Evolutionary conservation across 208 protist species (phyloP), one percentile per base, ranked within the genome.

Genomic region (Acanthamoeba lugdunensis): DNA sequence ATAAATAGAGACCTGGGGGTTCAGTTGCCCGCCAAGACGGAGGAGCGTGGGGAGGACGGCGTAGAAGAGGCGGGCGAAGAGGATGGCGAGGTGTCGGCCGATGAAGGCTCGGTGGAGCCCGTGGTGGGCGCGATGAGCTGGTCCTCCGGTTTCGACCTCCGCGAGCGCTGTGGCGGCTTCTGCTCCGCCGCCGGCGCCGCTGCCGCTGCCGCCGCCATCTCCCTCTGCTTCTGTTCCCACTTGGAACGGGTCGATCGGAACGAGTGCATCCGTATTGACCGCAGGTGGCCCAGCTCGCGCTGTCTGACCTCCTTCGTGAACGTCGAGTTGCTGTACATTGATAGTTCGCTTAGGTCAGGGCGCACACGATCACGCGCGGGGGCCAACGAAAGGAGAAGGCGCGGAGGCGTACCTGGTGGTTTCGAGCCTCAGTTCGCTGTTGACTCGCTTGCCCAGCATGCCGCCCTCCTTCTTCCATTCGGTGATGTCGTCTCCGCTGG

Each of bases 241-340:
- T 79, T 79, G 16, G 71, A 79, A 11, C 71, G 71, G 4, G 71
- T 79, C 71, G 71, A 79, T 79, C 71, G 71, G 71, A 79, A 79
- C 33, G 71, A 79, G 37, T 79, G 71, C 71, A 79, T 79, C 14
- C 71, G 71, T 13, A 79, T 79, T 7, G 71, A 37, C 71, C 71
- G 25, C 28, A 79, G 71, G 37, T 79, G 28, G 71, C 71, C 71
- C 71, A 79, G 37, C 37, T 79, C 71, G 16, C 71, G 28, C 37
- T 79, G 28, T 28, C 71, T 33, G 6, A 79, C 21, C 71, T 79
- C 71, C 16, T 37, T 50, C 4, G 71, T 50, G 28, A 48, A 79
- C 37, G 28, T 48, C 71, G 71, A 33, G 21, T 21, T 37, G 28
- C 71, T 79, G 37, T 58, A 23, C 18, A 58, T 58, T 21, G 13